Evolutionary conservation across 2,329 filamentous ascomycete species (phyloP).

Genomic region (Penicillium sp.): DNA sequence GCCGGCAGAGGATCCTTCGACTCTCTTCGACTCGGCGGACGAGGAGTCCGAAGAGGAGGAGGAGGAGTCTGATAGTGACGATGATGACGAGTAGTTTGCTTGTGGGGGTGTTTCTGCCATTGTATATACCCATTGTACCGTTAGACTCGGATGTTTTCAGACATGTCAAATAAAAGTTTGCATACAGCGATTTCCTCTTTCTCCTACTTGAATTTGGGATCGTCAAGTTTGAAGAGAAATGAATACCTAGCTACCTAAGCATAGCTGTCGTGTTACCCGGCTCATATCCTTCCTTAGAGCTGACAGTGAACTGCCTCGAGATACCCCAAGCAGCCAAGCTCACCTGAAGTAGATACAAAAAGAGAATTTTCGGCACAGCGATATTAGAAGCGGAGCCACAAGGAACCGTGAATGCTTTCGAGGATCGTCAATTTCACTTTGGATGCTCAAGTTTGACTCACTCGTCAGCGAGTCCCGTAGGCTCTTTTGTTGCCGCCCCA

Average conservation of each 20-base stretch:
- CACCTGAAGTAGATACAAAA: too few species aligned
- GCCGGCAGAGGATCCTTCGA: slow-evolving; percentile 55
- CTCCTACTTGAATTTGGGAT: too few species aligned
- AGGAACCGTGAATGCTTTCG: too few species aligned
- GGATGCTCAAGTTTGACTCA: not conserved
- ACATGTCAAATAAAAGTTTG: slow-evolving; percentile 11
- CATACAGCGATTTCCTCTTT: not conserved
- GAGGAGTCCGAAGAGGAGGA: slow-evolving; percentile 44
- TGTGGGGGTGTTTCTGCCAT: slow-evolving; percentile 13
- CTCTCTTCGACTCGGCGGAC: slow-evolving; percentile 61
- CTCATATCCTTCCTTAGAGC: too few species aligned
- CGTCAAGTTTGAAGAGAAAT: not conserved
- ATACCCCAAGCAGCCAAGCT: too few species aligned
- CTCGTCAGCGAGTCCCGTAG: not conserved
- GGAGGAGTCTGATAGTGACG: slow-evolving; percentile 34
- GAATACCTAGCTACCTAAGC: not conserved
- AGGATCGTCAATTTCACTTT: not conserved
- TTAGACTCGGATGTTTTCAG: slow-evolving; percentile 21
- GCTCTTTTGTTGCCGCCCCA: not conserved
- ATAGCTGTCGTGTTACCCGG: too few species aligned
- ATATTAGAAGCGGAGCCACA: too few species aligned
- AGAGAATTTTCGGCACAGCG: too few species aligned
- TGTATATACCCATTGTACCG: slow-evolving; percentile 32
- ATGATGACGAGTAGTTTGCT: slow-evolving; percentile 30
- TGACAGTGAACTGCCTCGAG: too few species aligned